These are phyloP conservation scores for Sporothrix protearum DNA, from an alignment of 2,329 filamentous ascomycete genomes.

Conservation along the genomic window DNA sequence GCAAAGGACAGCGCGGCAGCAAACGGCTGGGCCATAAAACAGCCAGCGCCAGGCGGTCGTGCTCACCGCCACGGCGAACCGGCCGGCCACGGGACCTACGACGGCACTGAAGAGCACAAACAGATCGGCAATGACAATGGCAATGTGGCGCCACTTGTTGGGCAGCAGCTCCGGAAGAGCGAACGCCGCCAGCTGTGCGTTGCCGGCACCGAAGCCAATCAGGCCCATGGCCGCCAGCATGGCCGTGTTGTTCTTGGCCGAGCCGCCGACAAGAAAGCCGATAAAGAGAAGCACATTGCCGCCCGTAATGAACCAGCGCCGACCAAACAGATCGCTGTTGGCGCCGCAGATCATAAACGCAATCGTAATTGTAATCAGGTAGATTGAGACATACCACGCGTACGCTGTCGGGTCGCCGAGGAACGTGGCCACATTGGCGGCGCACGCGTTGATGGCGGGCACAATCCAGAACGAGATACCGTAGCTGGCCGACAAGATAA, in stretches of 20 bases:
- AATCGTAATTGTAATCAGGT: constrained; percentile 42
- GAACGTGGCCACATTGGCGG: constrained; percentile 35
- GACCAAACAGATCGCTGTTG: constrained; percentile 47
- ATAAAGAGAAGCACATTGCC: constrained; percentile 41
- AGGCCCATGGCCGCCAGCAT: constrained; percentile 42
- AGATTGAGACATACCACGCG: constrained; percentile 38
- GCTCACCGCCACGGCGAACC: constrained; percentile 37
- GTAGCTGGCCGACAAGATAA: constrained; percentile 38
- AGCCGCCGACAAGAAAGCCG: constrained; percentile 40
- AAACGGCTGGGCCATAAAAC: constrained; percentile 44
- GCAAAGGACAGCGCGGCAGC: constrained; percentile 43
- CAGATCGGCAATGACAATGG: constrained; percentile 43
- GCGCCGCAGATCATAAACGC: constrained; percentile 42
- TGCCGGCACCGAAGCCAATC: constrained; percentile 44
- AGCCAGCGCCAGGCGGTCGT: constrained; percentile 42
- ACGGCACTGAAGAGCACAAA: constrained; percentile 45
- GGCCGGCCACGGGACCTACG: constrained; percentile 44
- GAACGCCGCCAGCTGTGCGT: constrained; percentile 45
- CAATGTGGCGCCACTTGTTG: constrained; percentile 48
- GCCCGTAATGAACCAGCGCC: constrained; percentile 44
- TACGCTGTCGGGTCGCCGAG: constrained; percentile 36
- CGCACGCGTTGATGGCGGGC: constrained; percentile 35
- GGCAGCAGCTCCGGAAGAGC: constrained; percentile 47
- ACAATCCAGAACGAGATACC: constrained; percentile 42
- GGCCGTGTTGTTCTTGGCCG: constrained; percentile 39